Evolutionary conservation across 495 filamentous ascomycete species (phyloP).

Genomic region (Hypoxylon crocopeplum): DNA sequence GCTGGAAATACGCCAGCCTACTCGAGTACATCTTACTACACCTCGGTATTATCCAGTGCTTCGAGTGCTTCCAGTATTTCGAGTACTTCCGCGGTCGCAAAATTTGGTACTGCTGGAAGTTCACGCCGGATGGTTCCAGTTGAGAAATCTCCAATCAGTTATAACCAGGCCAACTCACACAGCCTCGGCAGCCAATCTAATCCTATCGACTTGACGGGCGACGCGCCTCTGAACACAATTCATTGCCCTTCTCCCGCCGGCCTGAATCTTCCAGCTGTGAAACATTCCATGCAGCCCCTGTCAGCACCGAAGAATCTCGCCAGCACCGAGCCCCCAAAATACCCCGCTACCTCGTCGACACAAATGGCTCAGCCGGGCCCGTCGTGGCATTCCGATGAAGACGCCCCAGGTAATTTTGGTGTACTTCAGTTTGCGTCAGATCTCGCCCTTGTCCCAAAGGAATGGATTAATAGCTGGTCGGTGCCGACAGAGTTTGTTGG

Average conservation of each 20-base stretch:
- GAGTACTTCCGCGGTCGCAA: neutral
- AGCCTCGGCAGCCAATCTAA: neutral
- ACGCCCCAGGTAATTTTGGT: neutral
- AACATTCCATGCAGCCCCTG: too few species aligned
- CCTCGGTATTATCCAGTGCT: too few species aligned
- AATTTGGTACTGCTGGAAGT: neutral
- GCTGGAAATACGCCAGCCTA: neutral
- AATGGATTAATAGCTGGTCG: too few species aligned
- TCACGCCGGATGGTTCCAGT: neutral
- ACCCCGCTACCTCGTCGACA: neutral
- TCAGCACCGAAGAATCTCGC: too few species aligned
- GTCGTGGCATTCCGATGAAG: neutral
- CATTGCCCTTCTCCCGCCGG: neutral
- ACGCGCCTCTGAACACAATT: neutral
- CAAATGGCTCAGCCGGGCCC: neutral
- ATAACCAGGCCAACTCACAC: neutral
- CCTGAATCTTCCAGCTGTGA: neutral
- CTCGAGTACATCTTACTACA: neutral
- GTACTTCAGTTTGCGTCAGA: too few species aligned
- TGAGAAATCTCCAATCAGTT: neutral
- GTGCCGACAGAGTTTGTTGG: too few species aligned
- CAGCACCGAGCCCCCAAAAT: neutral
- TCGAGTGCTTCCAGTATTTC: too few species aligned
- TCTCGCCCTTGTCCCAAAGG: too few species aligned
- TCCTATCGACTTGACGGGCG: constrained; percentile 1